Evolutionary conservation across 179 eudicot species (phyloP).

Genomic region (Beta macrorhiza): DNA sequence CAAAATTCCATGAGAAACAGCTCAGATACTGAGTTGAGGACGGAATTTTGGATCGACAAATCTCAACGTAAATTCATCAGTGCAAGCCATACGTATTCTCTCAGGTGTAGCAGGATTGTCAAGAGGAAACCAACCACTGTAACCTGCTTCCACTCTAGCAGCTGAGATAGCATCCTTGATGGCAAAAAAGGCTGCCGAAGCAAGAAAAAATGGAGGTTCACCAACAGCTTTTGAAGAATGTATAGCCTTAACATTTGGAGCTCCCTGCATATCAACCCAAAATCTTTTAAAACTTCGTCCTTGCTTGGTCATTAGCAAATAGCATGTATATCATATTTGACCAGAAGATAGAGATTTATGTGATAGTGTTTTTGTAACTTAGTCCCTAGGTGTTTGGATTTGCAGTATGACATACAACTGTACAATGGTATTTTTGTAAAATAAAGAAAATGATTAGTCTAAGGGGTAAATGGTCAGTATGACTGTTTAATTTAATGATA

Average conservation of each 20-base stretch:
- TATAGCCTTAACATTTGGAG: conserved; percentile 80
- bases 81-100: conserved; percentile 92
- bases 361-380: no score
- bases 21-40: conserved; percentile 26
- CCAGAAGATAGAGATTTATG: no score
- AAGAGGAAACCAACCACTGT: conserved; percentile 78
- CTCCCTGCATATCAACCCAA: conserved; percentile 48
- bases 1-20: conserved; percentile 20
- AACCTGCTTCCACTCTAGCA: conserved; percentile 78
- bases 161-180: conserved; percentile 87
- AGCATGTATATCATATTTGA: no score
- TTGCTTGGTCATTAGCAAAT: not conserved
- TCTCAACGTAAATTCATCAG: conserved; percentile 55
- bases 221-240: conserved; percentile 99
- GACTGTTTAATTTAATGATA: no score
- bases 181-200: conserved; percentile 81
- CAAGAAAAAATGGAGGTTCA: conserved; percentile 96
- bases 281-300: not conserved
- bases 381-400: no score
- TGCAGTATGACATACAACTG: not conserved
- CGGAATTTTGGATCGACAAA: conserved; percentile 51
- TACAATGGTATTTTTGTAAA: not conserved
- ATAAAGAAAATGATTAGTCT: not conserved
- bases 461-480: no score
- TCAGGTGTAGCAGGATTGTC: conserved; percentile 98